phyloP scores from a whole-genome alignment of 2,329 filamentous ascomycete species.

The Beauveria medogensis region DNA sequence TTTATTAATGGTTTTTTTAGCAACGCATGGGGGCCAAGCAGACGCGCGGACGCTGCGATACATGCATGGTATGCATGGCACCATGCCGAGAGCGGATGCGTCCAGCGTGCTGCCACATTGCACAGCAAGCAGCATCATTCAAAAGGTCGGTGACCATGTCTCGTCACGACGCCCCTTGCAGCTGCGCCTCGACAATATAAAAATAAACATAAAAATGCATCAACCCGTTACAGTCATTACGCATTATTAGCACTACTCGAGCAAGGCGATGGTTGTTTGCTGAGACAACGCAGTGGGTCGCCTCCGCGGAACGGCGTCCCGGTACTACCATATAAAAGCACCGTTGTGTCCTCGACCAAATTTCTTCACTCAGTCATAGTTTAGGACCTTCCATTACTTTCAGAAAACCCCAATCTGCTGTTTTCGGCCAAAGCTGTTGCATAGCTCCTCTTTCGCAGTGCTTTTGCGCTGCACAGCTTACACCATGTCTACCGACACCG shows the following conservation, averaged over 20 bases:
- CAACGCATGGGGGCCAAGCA: neutral
- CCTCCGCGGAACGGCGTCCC: neutral
- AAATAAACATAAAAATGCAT: neutral
- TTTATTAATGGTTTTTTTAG: neutral
- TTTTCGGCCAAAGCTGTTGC: neutral
- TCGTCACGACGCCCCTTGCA: no score
- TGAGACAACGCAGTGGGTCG: neutral
- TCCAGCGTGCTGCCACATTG: no score
- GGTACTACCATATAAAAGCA: slow-evolving; percentile 1
- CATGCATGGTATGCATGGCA: neutral
- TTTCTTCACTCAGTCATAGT: neutral
- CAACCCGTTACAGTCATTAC: neutral
- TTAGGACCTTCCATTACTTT: neutral
- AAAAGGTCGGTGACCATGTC: neutral
- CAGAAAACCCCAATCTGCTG: neutral
- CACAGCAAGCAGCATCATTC: neutral
- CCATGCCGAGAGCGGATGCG: neutral
- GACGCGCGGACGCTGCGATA: neutral
- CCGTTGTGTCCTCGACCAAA: slow-evolving; percentile 2
- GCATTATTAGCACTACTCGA: neutral
- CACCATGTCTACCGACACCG: slow-evolving; percentile 1
- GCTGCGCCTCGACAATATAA: neutral
- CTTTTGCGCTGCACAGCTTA: neutral
- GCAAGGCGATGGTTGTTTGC: neutral
- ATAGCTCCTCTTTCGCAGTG: neutral